phyloP scores from a whole-genome alignment of 192 early-diverging fungal species.

The Backusella parvicylindrica region DNA sequence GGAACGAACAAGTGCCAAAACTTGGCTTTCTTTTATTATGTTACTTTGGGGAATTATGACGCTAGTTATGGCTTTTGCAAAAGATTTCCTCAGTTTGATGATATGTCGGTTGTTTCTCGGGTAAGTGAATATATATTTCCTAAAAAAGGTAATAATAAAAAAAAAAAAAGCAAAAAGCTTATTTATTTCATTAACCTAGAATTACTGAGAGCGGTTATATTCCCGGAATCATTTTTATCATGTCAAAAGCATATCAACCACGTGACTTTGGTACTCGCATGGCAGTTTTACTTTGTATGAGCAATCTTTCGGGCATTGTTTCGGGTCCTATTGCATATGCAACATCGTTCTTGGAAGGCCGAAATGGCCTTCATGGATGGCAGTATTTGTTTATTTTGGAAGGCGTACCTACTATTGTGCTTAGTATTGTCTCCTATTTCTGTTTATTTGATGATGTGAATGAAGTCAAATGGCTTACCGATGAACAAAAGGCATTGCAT shows the following conservation, averaged over 20 bases:
- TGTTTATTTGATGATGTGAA: slow-evolving; percentile 33
- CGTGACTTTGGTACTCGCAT: slow-evolving; percentile 62
- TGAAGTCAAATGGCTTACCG: slow-evolving; percentile 16
- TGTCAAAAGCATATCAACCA: slow-evolving; percentile 71
- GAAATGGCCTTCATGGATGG: slow-evolving; percentile 60
- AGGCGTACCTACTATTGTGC: slow-evolving; percentile 54
- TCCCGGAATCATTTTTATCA: slow-evolving; percentile 65
- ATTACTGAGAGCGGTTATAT: slow-evolving; percentile 66
- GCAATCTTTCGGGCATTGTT: slow-evolving; percentile 49
- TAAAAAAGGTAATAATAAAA: slow-evolving; percentile 7
- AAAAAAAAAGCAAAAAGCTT: slow-evolving; percentile 22
- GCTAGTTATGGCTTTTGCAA: slow-evolving; percentile 57
- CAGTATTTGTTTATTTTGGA: slow-evolving; percentile 73
- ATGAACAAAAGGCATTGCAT: slow-evolving; percentile 24
- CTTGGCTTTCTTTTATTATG: slow-evolving; percentile 63
- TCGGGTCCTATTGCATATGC: slow-evolving; percentile 56
- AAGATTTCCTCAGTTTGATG: slow-evolving; percentile 44
- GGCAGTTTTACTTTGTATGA: slow-evolving; percentile 44
- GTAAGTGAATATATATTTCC: slow-evolving; percentile 8
- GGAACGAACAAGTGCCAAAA: slow-evolving; percentile 54
- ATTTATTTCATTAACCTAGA: slow-evolving; percentile 46
- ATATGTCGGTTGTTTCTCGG: slow-evolving; percentile 40
- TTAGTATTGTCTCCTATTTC: slow-evolving; percentile 51
- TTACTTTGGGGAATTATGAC: slow-evolving; percentile 70
- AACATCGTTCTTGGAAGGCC: slow-evolving; percentile 53